These are phyloP conservation scores for Adansonia grandidieri DNA, from an alignment of 441 rosid genomes.

Conservation along the genomic window DNA sequence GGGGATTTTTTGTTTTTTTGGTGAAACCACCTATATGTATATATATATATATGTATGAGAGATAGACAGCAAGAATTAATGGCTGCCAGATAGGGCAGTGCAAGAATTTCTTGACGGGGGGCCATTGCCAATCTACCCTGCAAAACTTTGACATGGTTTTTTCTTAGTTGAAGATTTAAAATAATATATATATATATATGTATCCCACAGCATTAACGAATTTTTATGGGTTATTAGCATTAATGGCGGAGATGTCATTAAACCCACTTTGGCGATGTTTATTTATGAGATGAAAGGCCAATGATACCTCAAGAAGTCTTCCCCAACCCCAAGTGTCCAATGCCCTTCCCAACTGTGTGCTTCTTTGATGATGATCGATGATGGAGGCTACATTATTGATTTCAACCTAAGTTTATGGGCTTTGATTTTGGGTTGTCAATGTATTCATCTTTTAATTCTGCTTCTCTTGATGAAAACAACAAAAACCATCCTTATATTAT, in stretches of 20 bases:
- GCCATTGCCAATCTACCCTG: too few relatives aligned
- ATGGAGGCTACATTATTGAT: background rate
- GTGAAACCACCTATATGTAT: too few relatives aligned
- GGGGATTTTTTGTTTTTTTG: background rate
- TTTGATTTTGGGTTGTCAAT: conserved; percentile 9
- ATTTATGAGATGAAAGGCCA: background rate
- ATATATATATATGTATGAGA: too few relatives aligned
- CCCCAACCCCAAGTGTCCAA: background rate
- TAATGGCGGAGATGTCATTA: too few relatives aligned
- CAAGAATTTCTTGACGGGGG: too few relatives aligned
- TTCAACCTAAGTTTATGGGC: conserved; percentile 13
- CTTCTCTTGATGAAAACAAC: background rate
- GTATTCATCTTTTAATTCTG: background rate
- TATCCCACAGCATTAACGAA: too few relatives aligned
- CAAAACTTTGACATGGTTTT: too few relatives aligned
- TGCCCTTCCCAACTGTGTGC: background rate
- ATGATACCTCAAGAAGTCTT: background rate
- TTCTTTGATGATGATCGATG: background rate
- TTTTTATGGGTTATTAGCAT: background rate
- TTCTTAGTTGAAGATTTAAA: too few relatives aligned
- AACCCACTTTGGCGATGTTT: background rate
- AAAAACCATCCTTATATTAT: background rate
- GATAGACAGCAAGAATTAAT: too few relatives aligned
- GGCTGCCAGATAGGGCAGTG: too few relatives aligned
- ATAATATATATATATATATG: too few relatives aligned